phyloP scores from a whole-genome alignment of 768 basidiomycete species.

The Pleurotus cornucopiae region DNA sequence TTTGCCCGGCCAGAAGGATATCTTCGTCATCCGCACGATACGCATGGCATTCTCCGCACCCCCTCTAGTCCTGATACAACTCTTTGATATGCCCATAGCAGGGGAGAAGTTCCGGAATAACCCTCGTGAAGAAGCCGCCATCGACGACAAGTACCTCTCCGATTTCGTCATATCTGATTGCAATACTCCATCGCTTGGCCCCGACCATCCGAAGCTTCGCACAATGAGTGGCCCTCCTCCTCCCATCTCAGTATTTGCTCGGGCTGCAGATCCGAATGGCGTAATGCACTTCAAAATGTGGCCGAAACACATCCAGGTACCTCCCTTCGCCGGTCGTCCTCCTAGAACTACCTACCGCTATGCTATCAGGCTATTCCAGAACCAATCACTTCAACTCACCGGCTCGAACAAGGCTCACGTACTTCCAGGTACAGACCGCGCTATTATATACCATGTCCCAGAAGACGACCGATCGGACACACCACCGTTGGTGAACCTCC shows the following conservation, averaged over 20 bases:
- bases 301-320: slow-evolving; percentile 18
- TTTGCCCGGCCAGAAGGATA: slow-evolving; percentile 44
- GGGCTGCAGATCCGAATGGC: slow-evolving; percentile 22
- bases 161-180: slow-evolving; percentile 39
- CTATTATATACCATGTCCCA: slow-evolving; percentile 35
- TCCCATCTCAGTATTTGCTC: slow-evolving; percentile 36
- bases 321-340: slow-evolving; percentile 7
- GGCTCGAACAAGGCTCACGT: slow-evolving; percentile 25
- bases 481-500: slow-evolving; percentile 29
- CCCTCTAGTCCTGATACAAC: slow-evolving; percentile 17
- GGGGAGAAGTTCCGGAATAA: slow-evolving; percentile 9
- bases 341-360: slow-evolving; percentile 16
- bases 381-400: slow-evolving; percentile 21
- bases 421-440: slow-evolving; percentile 39
- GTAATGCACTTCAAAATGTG: slow-evolving; percentile 31
- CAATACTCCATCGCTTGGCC: slow-evolving; percentile 19
- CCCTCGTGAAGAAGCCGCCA: slow-evolving; percentile 16
- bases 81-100: slow-evolving; percentile 17
- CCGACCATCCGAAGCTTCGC: slow-evolving; percentile 23
- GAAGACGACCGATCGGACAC: slow-evolving; percentile 26
- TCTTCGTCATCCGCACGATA: slow-evolving; percentile 48
- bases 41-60: slow-evolving; percentile 13
- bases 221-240: slow-evolving; percentile 24
- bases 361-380: slow-evolving; percentile 20
- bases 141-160: slow-evolving; percentile 19